Evolutionary conservation across 805 yeast genomes (phyloP).

Genomic region (Wickerhamomyces chambardii): DNA sequence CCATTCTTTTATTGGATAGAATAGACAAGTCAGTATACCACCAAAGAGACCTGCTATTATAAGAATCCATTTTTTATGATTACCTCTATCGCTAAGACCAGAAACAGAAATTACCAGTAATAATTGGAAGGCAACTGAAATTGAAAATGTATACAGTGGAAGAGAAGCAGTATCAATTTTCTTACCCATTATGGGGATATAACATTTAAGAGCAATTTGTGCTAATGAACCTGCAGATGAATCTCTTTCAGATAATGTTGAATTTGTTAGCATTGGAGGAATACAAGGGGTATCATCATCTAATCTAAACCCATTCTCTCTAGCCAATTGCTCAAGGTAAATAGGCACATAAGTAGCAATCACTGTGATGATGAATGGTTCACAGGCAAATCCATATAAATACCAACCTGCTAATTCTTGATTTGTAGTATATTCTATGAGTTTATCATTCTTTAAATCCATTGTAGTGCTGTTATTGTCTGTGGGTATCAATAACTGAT

Average conservation of each 20-base stretch:
- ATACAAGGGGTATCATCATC: slow-evolving; percentile 51
- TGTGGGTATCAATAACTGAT: too few relatives aligned
- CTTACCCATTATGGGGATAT: slow-evolving; percentile 30
- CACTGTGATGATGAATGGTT: slow-evolving; percentile 73
- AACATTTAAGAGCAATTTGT: slow-evolving; percentile 27
- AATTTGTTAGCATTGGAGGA: slow-evolving; percentile 26
- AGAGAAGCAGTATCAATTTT: slow-evolving; percentile 67
- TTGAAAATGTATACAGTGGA: slow-evolving; percentile 65
- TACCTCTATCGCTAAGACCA: slow-evolving; percentile 62
- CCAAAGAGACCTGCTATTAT: slow-evolving; percentile 53
- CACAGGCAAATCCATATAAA: slow-evolving; percentile 65
- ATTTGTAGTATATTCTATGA: slow-evolving; percentile 21
- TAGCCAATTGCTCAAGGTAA: slow-evolving; percentile 60
- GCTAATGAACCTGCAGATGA: neutral
- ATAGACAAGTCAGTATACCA: slow-evolving; percentile 19
- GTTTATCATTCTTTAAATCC: neutral
- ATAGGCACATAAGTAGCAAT: slow-evolving; percentile 75
- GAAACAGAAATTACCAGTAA: slow-evolving; percentile 62
- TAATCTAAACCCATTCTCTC: slow-evolving; percentile 59
- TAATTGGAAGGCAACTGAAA: slow-evolving; percentile 67
- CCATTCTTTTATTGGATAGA: neutral
- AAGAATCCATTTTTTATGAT: slow-evolving; percentile 46
- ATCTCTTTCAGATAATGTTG: slow-evolving; percentile 5
- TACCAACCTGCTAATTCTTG: slow-evolving; percentile 59
- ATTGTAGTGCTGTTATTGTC: neutral